Conservation (phyloP, 768 basidiomycete species). For the Suillus variegatus region DNA sequence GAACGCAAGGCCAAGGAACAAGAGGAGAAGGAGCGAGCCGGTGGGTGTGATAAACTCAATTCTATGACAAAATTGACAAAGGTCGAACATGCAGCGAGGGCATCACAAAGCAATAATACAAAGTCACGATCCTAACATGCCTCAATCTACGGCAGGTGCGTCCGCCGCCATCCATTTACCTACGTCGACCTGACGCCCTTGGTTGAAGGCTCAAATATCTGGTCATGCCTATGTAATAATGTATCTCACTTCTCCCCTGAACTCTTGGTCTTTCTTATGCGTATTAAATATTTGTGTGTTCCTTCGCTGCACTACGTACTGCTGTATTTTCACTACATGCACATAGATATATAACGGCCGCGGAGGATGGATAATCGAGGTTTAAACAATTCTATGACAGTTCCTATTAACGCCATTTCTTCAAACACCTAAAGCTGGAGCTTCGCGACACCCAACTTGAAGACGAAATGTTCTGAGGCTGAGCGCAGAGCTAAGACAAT, state of each 20-base stretch:
- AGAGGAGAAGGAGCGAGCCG: conserved; percentile 5
- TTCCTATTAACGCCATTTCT: background rate
- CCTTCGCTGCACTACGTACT: background rate
- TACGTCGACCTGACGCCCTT: background rate
- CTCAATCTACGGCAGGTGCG: background rate
- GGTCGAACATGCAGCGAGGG: background rate
- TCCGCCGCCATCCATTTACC: background rate
- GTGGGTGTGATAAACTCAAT: background rate
- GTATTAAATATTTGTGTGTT: background rate
- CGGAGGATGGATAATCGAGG: background rate
- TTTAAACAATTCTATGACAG: background rate
- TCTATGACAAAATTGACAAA: background rate
- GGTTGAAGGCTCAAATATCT: background rate
- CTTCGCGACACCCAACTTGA: background rate
- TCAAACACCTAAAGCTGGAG: background rate
- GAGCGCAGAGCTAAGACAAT: background rate
- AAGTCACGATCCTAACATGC: background rate
- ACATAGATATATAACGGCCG: background rate
- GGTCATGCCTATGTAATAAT: background rate
- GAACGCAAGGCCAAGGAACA: conserved; percentile 4
- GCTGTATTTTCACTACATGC: no score
- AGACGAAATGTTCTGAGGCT: background rate
- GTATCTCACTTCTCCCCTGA: background rate
- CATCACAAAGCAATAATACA: background rate
- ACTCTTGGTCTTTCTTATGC: background rate